phyloP scores from a whole-genome alignment of 306 rosid species.

The Glycine latifolia region DNA sequence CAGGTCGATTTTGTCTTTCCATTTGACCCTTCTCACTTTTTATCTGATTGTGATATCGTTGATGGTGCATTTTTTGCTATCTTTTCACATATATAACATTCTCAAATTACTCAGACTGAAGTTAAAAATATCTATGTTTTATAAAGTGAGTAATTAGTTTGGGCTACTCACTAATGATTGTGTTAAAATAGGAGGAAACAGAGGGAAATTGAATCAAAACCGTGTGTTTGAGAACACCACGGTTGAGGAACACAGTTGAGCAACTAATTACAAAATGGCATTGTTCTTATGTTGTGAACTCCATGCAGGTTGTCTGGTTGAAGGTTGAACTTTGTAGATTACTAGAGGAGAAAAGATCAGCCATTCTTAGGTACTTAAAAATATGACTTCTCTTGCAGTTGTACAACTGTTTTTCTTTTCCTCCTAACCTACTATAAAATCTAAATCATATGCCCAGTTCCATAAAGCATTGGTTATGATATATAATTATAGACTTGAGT shows the following conservation, averaged over 20 bases:
- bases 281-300: slow-evolving; percentile 44
- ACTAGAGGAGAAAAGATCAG: slow-evolving; percentile 93
- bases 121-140: background rate
- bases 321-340: slow-evolving; percentile 86
- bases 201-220: no score
- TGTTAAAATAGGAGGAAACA: no score
- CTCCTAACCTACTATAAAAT: background rate
- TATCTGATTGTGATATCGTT: slow-evolving; percentile 34
- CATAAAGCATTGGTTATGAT: slow-evolving; percentile 15
- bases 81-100: slow-evolving; percentile 10
- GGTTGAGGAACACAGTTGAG: background rate
- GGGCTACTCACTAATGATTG: slow-evolving; percentile 12
- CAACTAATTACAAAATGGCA: slow-evolving; percentile 34
- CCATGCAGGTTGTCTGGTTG: slow-evolving; percentile 84
- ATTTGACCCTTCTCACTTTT: slow-evolving; percentile 13
- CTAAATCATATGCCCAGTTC: slow-evolving; percentile 9
- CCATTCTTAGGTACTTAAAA: slow-evolving; percentile 76
- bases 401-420: background rate
- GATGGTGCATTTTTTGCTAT: slow-evolving; percentile 43
- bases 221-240: no score
- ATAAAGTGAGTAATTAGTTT: slow-evolving; percentile 2
- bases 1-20: slow-evolving; percentile 64
- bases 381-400: slow-evolving; percentile 9
- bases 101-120: slow-evolving; percentile 12
- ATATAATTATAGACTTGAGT: slow-evolving; percentile 9